Evolutionary conservation across 345 rosid genomes (phyloP), one percentile per base, ranked within the genome.

Genomic region (Gossypium sturtianum): DNA sequence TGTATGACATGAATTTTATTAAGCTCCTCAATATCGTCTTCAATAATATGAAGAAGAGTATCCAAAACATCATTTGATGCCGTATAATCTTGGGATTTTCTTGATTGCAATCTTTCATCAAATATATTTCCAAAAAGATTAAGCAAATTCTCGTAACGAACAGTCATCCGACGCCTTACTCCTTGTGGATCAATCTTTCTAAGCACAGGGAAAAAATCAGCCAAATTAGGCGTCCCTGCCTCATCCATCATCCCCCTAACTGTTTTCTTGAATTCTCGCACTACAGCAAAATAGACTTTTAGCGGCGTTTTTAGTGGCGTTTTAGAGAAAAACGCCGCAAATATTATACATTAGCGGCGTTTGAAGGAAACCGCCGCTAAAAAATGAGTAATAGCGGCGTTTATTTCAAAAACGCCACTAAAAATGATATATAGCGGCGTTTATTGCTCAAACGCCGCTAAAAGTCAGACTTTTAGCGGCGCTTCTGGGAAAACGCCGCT

Each of bases 201-300:
- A 0, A 88, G 67, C 16, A 81, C 2, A 2, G 90, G 91, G 52
- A 86, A 89, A 66, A 41, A 87, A 60, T 89, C 87, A 1, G 80
- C 76, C 56, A 76, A 6, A 27, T 87, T 86, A 5, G 83, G 86
- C 43, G 78, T 82, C 41, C 90, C 93, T 0, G 59, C 63, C 49
- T 77, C 82, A 19, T 70, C 80, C 89, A 83, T 71, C 47, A 85
- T 59, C 17, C 74, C 58, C 77, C 48, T 58, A 11, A 82, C 81
- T 2, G 48, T 20, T 75, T 81, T 78, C 72, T 75, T 84, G 76
- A 88, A 84, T 58, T 17, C 81, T 41, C 9, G n/a, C n/a, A n/a
- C n/a, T n/a, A n/a, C n/a, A n/a, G n/a, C n/a, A n/a, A n/a, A n/a
- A n/a, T n/a, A n/a, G n/a, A n/a, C n/a, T n/a, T n/a, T n/a, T n/a